A percentile compares a stretch with the other conserved stretches of the same genome.
These are phyloP conservation scores for Pezicula radicicola DNA, from an alignment of 2,329 filamentous ascomycete genomes.

Conservation along the genomic window DNA sequence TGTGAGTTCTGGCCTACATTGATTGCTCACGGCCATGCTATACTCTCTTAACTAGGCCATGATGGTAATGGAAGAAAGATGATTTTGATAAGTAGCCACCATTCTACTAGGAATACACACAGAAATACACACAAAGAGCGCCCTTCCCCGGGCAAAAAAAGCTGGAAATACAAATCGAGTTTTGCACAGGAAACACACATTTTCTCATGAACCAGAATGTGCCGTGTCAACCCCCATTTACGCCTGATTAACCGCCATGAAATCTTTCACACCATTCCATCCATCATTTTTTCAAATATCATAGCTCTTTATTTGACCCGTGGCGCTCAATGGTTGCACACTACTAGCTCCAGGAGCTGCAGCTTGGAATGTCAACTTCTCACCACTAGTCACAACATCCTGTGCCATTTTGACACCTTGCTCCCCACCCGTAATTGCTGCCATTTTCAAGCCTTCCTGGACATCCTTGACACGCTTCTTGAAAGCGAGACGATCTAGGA, in stretches of 20 bases:
- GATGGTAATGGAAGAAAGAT: no score
- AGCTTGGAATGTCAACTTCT: conserved; percentile 51
- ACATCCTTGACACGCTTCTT: conserved; percentile 82
- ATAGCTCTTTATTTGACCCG: conserved; percentile 49
- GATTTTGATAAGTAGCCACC: no score
- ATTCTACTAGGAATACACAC: conserved; percentile 18
- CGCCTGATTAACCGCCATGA: neutral
- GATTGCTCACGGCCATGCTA: no score
- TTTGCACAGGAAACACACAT: conserved; percentile 20
- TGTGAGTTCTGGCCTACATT: no score
- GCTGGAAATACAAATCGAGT: conserved; percentile 13
- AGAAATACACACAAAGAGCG: conserved; percentile 2
- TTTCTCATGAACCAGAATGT: conserved; percentile 15
- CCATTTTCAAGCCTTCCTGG: conserved; percentile 67
- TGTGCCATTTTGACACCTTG: conserved; percentile 31
- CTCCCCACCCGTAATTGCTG: conserved; percentile 33
- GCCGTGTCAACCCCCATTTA: conserved; percentile 5
- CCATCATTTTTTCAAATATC: conserved; percentile 23
- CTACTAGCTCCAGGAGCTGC: conserved; percentile 35
- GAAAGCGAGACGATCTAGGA: conserved; percentile 87
- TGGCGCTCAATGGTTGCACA: conserved; percentile 52
- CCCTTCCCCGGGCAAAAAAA: neutral
- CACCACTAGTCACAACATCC: conserved; percentile 28
- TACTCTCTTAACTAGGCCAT: no score
- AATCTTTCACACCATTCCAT: neutral